Evolutionary conservation across 495 filamentous ascomycete genomes (phyloP), one percentile per base, ranked within the genome.

Genomic region (Podospora anserina): DNA sequence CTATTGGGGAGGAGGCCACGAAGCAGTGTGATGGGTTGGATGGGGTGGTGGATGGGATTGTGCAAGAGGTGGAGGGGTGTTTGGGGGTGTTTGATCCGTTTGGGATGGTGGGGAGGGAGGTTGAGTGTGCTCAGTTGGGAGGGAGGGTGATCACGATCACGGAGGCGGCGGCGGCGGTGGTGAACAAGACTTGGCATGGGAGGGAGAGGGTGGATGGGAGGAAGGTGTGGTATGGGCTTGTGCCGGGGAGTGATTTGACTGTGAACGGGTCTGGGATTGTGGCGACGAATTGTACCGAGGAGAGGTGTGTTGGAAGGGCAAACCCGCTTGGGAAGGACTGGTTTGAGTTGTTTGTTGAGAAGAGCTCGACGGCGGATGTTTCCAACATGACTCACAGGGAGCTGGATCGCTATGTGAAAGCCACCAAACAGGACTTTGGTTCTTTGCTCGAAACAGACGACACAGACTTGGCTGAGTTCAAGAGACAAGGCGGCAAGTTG

Each of bases 401-500:
- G 27, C 77, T 71, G 28, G 75, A 75, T 39, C 49, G 63, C 1
- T 63, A 82, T 1, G 73, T 81, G 34, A 72, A 68, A 20, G 58
- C 60, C 23, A 74, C 78, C 2, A 55, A 34, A 7, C 54, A 76
- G 18, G 67, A 79, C 49, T 83, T 71, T 32, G 66, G 60, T 28
- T 77, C 74, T 5, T 68, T 83, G 2, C 72, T 83, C 2, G 75
- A 71, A 5, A 78, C 75, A 2, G 60, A 71, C 30, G 75, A 83
- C 59, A 77, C 82, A 3, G 75, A 86, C 72, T 76, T 86, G 26
- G 72, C 72, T 0, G 70, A 63, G 7, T 82, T 86, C 55, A 69
- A 69, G 5, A 61, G 71, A 11, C 63, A 70, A 1, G 82, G 83
- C 0, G 80, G 79, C 7, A 85, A 84, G 69, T 71, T 86, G 64